phyloP scores from a whole-genome alignment of 2,329 filamentous ascomycete genomes.

The Pseudogymnoascus sp. region DNA sequence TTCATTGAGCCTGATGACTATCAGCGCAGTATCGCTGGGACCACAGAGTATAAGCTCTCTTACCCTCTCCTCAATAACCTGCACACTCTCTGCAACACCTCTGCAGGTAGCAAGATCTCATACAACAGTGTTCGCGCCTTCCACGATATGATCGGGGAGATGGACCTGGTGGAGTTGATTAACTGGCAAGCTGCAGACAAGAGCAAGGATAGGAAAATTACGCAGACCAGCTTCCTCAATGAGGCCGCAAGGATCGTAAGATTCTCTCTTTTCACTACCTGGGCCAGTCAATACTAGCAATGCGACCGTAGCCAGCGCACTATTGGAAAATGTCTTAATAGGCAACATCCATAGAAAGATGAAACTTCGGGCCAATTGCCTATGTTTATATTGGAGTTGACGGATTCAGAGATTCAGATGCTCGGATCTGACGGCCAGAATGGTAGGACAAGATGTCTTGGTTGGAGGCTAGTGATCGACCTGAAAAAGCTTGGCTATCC shows the following conservation, averaged over 20 bases:
- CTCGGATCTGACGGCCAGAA: too few relatives aligned
- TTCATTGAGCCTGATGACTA: conserved; percentile 96
- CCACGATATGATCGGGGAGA: conserved; percentile 95
- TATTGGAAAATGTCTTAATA: too few relatives aligned
- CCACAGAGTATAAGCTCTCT: conserved; percentile 89
- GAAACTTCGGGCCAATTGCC: too few relatives aligned
- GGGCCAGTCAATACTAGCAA: too few relatives aligned
- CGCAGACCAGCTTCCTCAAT: conserved; percentile 85
- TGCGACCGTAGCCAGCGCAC: too few relatives aligned
- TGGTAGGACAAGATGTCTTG: too few relatives aligned
- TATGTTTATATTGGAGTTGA: too few relatives aligned
- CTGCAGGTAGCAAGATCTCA: conserved; percentile 82
- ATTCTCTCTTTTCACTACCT: conserved; percentile 78
- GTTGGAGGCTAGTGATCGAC: too few relatives aligned
- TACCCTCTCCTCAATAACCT: conserved; percentile 91
- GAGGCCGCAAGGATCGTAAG: conserved; percentile 85
- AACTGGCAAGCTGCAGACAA: conserved; percentile 78
- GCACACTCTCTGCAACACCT: conserved; percentile 90
- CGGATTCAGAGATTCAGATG: too few relatives aligned
- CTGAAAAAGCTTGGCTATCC: too few relatives aligned
- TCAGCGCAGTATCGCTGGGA: conserved; percentile 91
- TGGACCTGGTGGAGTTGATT: conserved; percentile 94
- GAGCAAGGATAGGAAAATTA: conserved; percentile 86
- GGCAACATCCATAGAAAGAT: too few relatives aligned
- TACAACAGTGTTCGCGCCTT: conserved; percentile 97